A percentile compares a stretch with the other conserved stretches of the same genome.
phyloP scores from a whole-genome alignment of 2,329 filamentous ascomycete genomes.

The Fusarium stilboides region DNA sequence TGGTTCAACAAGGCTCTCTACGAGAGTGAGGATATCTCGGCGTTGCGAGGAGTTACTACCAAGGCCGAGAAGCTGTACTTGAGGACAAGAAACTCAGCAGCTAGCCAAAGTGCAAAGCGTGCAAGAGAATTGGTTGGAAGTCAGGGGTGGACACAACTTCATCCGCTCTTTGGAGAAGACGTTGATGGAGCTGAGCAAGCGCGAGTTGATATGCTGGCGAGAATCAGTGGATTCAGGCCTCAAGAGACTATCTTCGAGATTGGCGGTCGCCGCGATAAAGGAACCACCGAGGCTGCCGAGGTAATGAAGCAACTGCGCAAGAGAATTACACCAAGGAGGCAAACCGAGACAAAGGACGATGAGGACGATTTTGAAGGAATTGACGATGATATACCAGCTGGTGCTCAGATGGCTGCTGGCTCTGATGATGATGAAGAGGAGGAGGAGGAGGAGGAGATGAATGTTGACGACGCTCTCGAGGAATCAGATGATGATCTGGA shows the following conservation, averaged over 20 bases:
- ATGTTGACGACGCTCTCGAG: conserved; percentile 62
- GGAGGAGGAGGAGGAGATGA: conserved; percentile 54
- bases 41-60: conserved; percentile 79
- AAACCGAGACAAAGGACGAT: conserved; percentile 61
- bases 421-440: conserved; percentile 47
- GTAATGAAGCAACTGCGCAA: conserved; percentile 81
- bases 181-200: conserved; percentile 77
- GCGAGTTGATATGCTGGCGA: conserved; percentile 87
- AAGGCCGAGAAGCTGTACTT: conserved; percentile 96
- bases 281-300: conserved; percentile 76
- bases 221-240: conserved; percentile 90
- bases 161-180: conserved; percentile 84
- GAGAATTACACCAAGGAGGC: conserved; percentile 74
- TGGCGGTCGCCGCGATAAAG: conserved; percentile 80
- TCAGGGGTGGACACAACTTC: conserved; percentile 80
- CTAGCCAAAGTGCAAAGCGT: conserved; percentile 89
- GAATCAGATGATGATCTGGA: conserved; percentile 77
- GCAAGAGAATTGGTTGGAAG: conserved; percentile 82
- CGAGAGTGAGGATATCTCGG: conserved; percentile 80
- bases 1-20: conserved; percentile 85
- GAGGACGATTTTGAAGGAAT: conserved; percentile 55
- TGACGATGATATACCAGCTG: conserved; percentile 51
- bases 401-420: conserved; percentile 55
- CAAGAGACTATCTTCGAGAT: conserved; percentile 98
- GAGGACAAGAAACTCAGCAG: conserved; percentile 90